Percentiles rank a stretch among this genome's conserved stretches.
phyloP scores from a whole-genome alignment of 2,329 filamentous ascomycete genomes.

The Ophiocordyceps robertsii region DNA sequence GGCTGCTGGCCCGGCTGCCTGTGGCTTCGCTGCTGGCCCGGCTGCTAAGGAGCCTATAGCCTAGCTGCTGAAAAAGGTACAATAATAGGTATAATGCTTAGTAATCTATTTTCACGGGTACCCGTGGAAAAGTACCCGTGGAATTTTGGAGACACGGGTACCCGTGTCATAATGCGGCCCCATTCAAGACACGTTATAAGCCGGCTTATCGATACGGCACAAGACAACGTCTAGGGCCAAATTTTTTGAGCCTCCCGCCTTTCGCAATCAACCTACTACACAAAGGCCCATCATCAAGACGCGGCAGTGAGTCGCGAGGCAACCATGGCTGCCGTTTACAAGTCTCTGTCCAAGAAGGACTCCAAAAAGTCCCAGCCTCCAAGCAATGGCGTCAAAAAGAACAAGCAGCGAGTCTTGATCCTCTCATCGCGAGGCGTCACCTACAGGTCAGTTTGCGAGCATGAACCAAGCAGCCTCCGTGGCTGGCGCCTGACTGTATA shows the following conservation, averaged over 20 bases:
- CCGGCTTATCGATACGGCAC: not conserved
- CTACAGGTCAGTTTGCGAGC: constrained; percentile 45
- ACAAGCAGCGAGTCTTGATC: constrained; percentile 71
- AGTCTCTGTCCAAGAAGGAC: constrained; percentile 52
- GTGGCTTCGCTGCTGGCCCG: no score
- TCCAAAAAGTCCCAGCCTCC: constrained; percentile 34
- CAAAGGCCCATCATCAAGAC: not conserved
- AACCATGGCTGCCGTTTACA: constrained; percentile 58
- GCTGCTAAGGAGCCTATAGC: no score
- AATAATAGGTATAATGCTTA: no score
- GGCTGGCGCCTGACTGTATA: constrained; percentile 1
- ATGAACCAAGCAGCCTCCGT: no score
- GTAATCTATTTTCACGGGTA: no score
- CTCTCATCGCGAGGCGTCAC: constrained; percentile 88
- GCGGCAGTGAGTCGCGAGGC: not conserved
- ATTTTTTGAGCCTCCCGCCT: not conserved
- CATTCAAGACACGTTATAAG: no score
- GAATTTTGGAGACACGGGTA: no score
- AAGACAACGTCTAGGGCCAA: not conserved
- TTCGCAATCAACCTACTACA: not conserved
- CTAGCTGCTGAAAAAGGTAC: no score
- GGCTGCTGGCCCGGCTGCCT: no score
- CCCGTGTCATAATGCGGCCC: no score
- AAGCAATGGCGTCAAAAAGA: constrained; percentile 41
- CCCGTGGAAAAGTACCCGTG: no score